Evolutionary conservation across 768 basidiomycete species (phyloP).

Genomic region (Mycena sanguinolenta): DNA sequence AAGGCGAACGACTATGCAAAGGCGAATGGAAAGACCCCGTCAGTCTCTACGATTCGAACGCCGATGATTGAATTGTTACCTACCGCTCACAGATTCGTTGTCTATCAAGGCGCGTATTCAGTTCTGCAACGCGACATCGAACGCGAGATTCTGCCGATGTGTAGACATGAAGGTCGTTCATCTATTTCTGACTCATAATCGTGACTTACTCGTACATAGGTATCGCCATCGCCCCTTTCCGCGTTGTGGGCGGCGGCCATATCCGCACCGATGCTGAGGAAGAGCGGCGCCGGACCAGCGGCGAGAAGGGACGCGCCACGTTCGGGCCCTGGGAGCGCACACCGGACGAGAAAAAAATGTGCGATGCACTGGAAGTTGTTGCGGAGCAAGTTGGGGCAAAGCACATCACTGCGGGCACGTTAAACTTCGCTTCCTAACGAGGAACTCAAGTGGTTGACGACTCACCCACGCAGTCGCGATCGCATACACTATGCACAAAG

Average conservation of each 20-base stretch:
- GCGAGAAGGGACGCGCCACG: slow-evolving; percentile 54
- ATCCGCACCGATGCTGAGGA: slow-evolving; percentile 46
- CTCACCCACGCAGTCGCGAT: slow-evolving; percentile 9
- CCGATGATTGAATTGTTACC: not conserved
- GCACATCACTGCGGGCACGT: slow-evolving; percentile 38
- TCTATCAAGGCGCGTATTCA: slow-evolving; percentile 58
- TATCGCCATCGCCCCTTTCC: slow-evolving; percentile 55
- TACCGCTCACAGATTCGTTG: slow-evolving; percentile 45
- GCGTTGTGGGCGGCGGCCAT: slow-evolving; percentile 46
- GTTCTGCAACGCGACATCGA: slow-evolving; percentile 55
- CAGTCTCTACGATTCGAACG: not conserved
- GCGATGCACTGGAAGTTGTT: slow-evolving; percentile 52
- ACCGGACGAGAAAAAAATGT: slow-evolving; percentile 47
- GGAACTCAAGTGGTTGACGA: too few relatives aligned
- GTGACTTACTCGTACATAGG: slow-evolving; percentile 19
- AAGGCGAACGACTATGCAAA: slow-evolving; percentile 58
- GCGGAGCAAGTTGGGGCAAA: slow-evolving; percentile 55
- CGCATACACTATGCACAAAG: slow-evolving; percentile 54
- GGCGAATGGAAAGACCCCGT: slow-evolving; percentile 53
- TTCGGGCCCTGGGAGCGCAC: slow-evolving; percentile 50
- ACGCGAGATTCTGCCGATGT: slow-evolving; percentile 59
- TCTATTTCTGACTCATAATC: not conserved
- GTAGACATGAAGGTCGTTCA: slow-evolving; percentile 18
- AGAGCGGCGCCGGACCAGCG: slow-evolving; percentile 43
- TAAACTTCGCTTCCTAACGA: too few relatives aligned